A percentile compares a stretch with the other conserved stretches of the same genome.
phyloP scores from a whole-genome alignment of 129 eudicot species.

The Artemisia tridentata region DNA sequence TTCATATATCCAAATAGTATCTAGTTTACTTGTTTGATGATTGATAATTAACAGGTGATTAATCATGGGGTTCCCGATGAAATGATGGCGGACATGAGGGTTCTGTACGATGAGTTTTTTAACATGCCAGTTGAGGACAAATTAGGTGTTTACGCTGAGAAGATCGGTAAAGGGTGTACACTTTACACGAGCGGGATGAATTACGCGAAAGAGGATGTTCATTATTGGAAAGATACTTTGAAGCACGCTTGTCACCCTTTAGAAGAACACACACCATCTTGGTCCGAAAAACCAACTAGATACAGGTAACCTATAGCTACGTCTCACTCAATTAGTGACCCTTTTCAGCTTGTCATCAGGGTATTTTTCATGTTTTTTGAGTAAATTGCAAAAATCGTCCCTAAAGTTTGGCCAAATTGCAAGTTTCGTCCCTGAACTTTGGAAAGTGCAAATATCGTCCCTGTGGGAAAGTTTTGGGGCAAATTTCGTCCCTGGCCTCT shows the following conservation, averaged over 20 bases:
- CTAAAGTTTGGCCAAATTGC: no score
- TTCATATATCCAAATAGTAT: neutral
- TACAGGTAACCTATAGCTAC: slow-evolving; percentile 26
- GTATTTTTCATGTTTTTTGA: no score
- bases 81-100: slow-evolving; percentile 29
- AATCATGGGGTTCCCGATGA: slow-evolving; percentile 38
- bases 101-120: slow-evolving; percentile 39
- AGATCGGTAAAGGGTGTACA: slow-evolving; percentile 9
- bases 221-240: slow-evolving; percentile 40
- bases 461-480: no score
- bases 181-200: slow-evolving; percentile 37
- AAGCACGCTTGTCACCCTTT: slow-evolving; percentile 32
- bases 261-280: slow-evolving; percentile 22
- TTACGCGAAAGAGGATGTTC: slow-evolving; percentile 24
- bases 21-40: neutral
- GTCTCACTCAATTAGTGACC: neutral
- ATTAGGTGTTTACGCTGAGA: slow-evolving; percentile 22
- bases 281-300: slow-evolving; percentile 42
- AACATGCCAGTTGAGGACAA: slow-evolving; percentile 38
- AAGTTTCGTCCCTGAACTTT: no score
- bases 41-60: slow-evolving; percentile 27
- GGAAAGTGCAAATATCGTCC: no score
- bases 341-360: no score
- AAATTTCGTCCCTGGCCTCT: no score
- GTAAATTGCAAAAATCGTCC: no score